Conservation (phyloP, 768 basidiomycete genomes). For the Suillus ampliporus region DNA sequence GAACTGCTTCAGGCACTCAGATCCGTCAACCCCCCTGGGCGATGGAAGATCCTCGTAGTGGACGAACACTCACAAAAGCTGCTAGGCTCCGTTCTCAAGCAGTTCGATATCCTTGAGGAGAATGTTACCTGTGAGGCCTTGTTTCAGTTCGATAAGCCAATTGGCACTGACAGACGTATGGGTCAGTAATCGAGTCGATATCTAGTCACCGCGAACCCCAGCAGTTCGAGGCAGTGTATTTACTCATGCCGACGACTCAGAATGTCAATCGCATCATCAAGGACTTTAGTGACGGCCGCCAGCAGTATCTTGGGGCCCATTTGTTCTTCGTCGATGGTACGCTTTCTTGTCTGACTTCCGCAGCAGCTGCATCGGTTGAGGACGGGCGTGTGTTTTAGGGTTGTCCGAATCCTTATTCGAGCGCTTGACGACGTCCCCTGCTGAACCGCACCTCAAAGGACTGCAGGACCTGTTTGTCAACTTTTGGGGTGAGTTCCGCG, state of each 20-base stretch:
- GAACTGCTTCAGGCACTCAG: constrained; percentile 89
- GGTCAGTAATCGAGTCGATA: constrained; percentile 89
- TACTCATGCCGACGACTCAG: constrained; percentile 93
- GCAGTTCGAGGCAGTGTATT: constrained; percentile 89
- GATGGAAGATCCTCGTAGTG: constrained; percentile 98
- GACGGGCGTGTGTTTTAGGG: constrained; percentile 48
- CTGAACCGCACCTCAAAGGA: constrained; percentile 75
- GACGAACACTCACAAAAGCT: constrained; percentile 91
- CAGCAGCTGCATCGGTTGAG: neutral
- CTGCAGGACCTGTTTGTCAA: constrained; percentile 91
- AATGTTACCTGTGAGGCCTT: constrained; percentile 87
- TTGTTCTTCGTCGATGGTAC: constrained; percentile 93
- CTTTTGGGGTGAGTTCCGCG: constrained; percentile 78
- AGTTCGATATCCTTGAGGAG: constrained; percentile 93
- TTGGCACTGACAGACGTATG: constrained; percentile 16
- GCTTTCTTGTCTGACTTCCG: constrained; percentile 28
- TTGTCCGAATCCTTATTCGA: constrained; percentile 81
- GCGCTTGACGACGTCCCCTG: constrained; percentile 73
- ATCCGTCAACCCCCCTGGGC: constrained; percentile 81
- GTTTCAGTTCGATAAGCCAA: neutral
- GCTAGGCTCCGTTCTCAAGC: constrained; percentile 84
- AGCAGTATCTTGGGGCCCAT: constrained; percentile 84
- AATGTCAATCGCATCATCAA: constrained; percentile 91
- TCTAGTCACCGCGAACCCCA: constrained; percentile 83
- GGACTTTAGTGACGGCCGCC: constrained; percentile 72